Percentiles rank a stretch among this genome's conserved stretches.
Conservation (phyloP, 768 basidiomycete species). For the Solioccasus polychromus region DNA sequence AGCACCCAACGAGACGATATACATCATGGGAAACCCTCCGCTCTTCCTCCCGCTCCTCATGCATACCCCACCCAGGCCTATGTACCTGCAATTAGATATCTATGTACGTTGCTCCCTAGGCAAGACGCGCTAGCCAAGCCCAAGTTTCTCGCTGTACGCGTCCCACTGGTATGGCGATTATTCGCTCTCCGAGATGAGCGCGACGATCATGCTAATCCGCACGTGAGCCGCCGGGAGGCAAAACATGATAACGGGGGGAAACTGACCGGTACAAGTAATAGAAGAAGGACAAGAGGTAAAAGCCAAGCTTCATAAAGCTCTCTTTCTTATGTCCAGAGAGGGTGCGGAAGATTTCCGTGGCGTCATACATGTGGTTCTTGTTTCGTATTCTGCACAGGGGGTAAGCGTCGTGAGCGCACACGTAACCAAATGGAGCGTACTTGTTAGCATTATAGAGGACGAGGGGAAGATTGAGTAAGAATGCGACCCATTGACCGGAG, state of each 20-base stretch:
- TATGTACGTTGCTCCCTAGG: conserved; percentile 11
- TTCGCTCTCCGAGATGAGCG: conserved; percentile 79
- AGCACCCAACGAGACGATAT: conserved; percentile 21
- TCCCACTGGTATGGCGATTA: conserved; percentile 25
- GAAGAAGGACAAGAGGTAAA: conserved; percentile 90
- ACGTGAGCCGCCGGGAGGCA: not conserved
- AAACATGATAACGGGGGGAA: not conserved
- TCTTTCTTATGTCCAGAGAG: conserved; percentile 93
- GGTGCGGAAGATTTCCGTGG: conserved; percentile 98
- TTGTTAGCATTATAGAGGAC: conserved; percentile 93
- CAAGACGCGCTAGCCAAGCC: conserved; percentile 9
- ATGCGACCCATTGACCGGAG: conserved; percentile 92
- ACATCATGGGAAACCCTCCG: conserved; percentile 15
- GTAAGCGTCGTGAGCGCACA: not conserved
- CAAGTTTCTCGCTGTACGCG: not conserved
- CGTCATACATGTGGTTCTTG: conserved; percentile 98
- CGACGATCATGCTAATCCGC: conserved; percentile 74
- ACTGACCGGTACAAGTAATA: conserved; percentile 87
- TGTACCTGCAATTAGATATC: conserved; percentile 17
- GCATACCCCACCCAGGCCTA: conserved; percentile 13
- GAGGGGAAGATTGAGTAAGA: conserved; percentile 86
- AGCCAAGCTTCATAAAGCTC: conserved; percentile 91
- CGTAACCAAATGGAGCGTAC: conserved; percentile 45
- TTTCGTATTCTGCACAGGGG: conserved; percentile 68
- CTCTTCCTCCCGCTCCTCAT: no score